A percentile compares a stretch with the other conserved stretches of the same genome.
phyloP scores from a whole-genome alignment of 176 grass and related monocot genomes.

The Ensete glaucum region DNA sequence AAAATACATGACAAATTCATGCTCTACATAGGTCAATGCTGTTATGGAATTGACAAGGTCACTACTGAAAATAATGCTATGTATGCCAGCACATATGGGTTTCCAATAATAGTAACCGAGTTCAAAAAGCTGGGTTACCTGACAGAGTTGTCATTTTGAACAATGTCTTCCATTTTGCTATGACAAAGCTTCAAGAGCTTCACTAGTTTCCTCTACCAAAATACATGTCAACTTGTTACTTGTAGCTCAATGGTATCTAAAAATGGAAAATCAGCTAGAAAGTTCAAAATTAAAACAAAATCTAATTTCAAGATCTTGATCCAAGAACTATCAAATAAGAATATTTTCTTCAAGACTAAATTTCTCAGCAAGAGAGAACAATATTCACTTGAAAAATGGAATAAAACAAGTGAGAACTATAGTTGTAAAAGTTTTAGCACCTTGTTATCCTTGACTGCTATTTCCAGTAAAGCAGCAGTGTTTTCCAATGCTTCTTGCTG shows the following conservation, averaged over 20 bases:
- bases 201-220: conserved; percentile 45
- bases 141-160: conserved; percentile 46
- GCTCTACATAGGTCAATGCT: neutral
- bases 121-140: conserved; percentile 32
- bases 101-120: neutral
- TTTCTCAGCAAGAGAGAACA: neutral
- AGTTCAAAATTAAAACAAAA: neutral
- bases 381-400: neutral
- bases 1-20: too few species aligned
- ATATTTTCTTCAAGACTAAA: too few species aligned
- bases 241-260: conserved; percentile 3
- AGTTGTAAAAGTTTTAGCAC: conserved; percentile 23
- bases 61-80: neutral
- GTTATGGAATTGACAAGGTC: neutral
- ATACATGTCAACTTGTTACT: conserved; percentile 3
- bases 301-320: too few species aligned
- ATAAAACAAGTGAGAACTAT: neutral
- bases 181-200: conserved; percentile 66
- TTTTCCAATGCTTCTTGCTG: conserved; percentile 57
- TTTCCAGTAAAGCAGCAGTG: conserved; percentile 54
- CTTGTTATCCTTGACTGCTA: conserved; percentile 36
- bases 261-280: conserved; percentile 1
- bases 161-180: conserved; percentile 74
- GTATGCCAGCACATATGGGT: too few species aligned
- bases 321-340: too few species aligned